Percentiles rank a stretch among this genome's conserved stretches.
phyloP scores from a whole-genome alignment of 164 flowering plant genomes.

The Santalum album region DNA sequence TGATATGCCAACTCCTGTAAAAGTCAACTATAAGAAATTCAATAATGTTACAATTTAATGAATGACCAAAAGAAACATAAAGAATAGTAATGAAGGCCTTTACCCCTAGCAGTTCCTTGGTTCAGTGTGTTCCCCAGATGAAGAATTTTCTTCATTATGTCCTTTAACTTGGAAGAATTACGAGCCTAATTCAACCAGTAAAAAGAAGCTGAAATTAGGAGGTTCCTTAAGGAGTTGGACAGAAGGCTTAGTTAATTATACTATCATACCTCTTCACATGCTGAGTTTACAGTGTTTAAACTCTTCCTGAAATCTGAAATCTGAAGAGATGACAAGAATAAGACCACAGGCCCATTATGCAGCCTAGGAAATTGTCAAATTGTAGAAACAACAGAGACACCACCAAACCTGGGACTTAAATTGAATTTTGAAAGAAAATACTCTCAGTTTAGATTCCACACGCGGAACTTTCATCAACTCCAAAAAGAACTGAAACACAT shows the following conservation, averaged over 20 bases:
- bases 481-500: constrained; percentile 59
- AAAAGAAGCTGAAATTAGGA: constrained; percentile 1
- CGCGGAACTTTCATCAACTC: constrained; percentile 97
- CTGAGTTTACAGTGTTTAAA: constrained; percentile 59
- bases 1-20: too few relatives aligned
- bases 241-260: neutral
- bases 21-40: too few relatives aligned
- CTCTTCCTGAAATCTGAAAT: constrained; percentile 71
- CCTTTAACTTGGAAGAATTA: constrained; percentile 68
- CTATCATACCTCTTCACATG: constrained; percentile 73
- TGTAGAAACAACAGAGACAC: constrained; percentile 13
- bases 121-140: constrained; percentile 79
- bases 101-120: constrained; percentile 98
- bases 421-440: constrained; percentile 88
- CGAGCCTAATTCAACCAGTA: constrained; percentile 50
- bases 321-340: constrained; percentile 29
- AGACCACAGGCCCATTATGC: neutral
- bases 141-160: constrained; percentile 79
- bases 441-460: constrained; percentile 84
- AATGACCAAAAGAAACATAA: neutral
- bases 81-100: constrained; percentile 6
- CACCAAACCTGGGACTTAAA: constrained; percentile 75
- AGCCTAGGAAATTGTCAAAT: neutral
- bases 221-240: neutral
- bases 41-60: neutral